phyloP scores from a whole-genome alignment of 2,329 filamentous ascomycete genomes.

The Lecanicillium sp. region DNA sequence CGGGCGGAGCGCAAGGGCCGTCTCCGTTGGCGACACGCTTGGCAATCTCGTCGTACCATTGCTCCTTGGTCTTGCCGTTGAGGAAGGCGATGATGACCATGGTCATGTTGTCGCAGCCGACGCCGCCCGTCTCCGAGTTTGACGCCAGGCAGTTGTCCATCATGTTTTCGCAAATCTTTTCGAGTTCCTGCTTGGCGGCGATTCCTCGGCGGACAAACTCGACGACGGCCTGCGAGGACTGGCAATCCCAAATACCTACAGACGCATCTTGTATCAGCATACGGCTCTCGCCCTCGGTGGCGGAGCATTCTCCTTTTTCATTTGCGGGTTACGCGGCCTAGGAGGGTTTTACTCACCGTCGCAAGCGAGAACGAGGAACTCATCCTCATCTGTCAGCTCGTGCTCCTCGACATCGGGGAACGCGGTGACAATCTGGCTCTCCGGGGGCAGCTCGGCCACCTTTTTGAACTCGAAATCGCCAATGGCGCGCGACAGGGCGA shows the following conservation, averaged over 20 bases:
- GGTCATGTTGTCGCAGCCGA: constrained; percentile 99
- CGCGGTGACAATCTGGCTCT: constrained; percentile 96
- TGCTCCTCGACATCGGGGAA: constrained; percentile 92
- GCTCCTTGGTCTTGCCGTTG: constrained; percentile 85
- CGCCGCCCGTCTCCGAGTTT: constrained; percentile 94
- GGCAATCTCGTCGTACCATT: constrained; percentile 96
- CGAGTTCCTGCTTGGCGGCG: constrained; percentile 88
- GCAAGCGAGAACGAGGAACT: constrained; percentile 89
- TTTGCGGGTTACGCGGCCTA: neutral
- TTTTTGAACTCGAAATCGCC: constrained; percentile 99
- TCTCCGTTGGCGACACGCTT: constrained; percentile 93
- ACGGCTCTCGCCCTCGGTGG: neutral
- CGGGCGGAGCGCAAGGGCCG: constrained; percentile 94
- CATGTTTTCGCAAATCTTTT: constrained; percentile 98
- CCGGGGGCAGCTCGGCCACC: constrained; percentile 91
- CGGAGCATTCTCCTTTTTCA: neutral
- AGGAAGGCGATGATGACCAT: constrained; percentile 88
- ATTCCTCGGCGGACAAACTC: constrained; percentile 97
- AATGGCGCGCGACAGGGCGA: constrained; percentile 92
- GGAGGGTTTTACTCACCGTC: constrained; percentile 57
- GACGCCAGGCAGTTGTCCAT: constrained; percentile 99
- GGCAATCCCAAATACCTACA: constrained; percentile 97
- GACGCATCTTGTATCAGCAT: constrained; percentile 12
- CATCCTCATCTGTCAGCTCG: constrained; percentile 85
- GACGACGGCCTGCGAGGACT: constrained; percentile 93